Conservation (phyloP, 768 basidiomycete species). For the Kondoa malvinella region DNA sequence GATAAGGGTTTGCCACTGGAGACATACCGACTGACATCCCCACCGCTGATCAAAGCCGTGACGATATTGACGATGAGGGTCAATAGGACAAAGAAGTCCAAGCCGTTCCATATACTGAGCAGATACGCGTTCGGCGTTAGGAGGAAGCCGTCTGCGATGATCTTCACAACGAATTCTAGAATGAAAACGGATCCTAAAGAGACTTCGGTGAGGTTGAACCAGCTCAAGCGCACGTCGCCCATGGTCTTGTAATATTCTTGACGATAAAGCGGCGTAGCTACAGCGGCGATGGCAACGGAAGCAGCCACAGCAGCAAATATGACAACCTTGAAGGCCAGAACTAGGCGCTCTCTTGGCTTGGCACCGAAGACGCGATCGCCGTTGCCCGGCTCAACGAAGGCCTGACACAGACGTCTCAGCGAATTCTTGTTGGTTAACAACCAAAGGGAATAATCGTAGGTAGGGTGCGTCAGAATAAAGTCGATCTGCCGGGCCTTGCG, state of each 20-base stretch:
- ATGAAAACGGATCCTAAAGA: slow-evolving; percentile 37
- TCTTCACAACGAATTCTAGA: slow-evolving; percentile 71
- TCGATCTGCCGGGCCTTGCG: slow-evolving; percentile 60
- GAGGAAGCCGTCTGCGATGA: slow-evolving; percentile 77
- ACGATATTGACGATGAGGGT: slow-evolving; percentile 26
- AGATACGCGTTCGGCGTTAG: slow-evolving; percentile 86
- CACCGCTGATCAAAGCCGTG: slow-evolving; percentile 11
- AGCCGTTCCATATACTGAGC: slow-evolving; percentile 74
- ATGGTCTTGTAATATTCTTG: slow-evolving; percentile 47
- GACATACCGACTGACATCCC: not conserved
- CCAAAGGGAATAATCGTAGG: slow-evolving; percentile 81
- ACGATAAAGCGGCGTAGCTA: slow-evolving; percentile 72
- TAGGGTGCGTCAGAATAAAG: slow-evolving; percentile 72
- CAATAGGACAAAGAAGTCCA: slow-evolving; percentile 76
- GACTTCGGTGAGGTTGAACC: slow-evolving; percentile 70
- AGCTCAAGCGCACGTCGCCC: slow-evolving; percentile 49
- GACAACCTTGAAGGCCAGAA: slow-evolving; percentile 55
- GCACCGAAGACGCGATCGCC: slow-evolving; percentile 67
- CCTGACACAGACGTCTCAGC: slow-evolving; percentile 60
- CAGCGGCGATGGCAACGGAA: slow-evolving; percentile 60
- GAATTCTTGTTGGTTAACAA: slow-evolving; percentile 62
- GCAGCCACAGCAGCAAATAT: slow-evolving; percentile 60
- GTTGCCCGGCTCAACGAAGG: slow-evolving; percentile 59
- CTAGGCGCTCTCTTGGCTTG: slow-evolving; percentile 46
- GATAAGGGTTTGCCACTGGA: not conserved